These are phyloP conservation scores for Fragilariopsis cylindrus DNA, from an alignment of 108 stramenopile genomes.

Conservation along the genomic window DNA sequence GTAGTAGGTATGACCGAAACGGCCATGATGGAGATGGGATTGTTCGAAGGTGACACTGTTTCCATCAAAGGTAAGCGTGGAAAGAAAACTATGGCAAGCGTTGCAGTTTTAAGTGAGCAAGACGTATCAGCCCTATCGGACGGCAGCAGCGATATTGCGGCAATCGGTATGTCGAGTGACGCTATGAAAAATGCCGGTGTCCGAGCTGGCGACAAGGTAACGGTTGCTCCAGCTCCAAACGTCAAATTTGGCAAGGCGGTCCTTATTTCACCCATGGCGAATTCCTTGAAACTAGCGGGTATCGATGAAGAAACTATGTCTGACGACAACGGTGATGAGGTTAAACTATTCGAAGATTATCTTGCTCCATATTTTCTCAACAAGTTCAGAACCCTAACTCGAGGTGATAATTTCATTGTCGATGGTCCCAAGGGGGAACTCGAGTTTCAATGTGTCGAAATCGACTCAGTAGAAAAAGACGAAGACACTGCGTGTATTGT, in stretches of 20 bases:
- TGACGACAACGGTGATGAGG: slow-evolving; percentile 31
- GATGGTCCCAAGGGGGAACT: slow-evolving; percentile 75
- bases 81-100: slow-evolving; percentile 75
- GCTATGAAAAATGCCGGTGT: slow-evolving; percentile 89
- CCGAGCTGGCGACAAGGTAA: slow-evolving; percentile 79
- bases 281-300: slow-evolving; percentile 64
- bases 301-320: slow-evolving; percentile 39
- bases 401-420: slow-evolving; percentile 75
- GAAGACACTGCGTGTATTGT: slow-evolving; percentile 83
- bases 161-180: slow-evolving; percentile 77
- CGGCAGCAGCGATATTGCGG: slow-evolving; percentile 35
- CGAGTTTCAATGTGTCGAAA: slow-evolving; percentile 83
- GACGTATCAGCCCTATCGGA: slow-evolving; percentile 60
- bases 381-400: slow-evolving; percentile 75
- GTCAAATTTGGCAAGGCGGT: slow-evolving; percentile 90
- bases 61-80: slow-evolving; percentile 85
- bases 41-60: slow-evolving; percentile 89
- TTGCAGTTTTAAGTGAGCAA: slow-evolving; percentile 61
- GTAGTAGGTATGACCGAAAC: slow-evolving; percentile 78
- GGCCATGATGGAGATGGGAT: slow-evolving; percentile 73
- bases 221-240: slow-evolving; percentile 72
- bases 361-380: slow-evolving; percentile 86
- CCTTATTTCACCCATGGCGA: slow-evolving; percentile 70
- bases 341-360: slow-evolving; percentile 73
- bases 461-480: slow-evolving; percentile 85